A percentile compares a stretch with the other conserved stretches of the same genome.
Conservation (phyloP, 257 asterid species). For the Dorcoceras hygrometricum region DNA sequence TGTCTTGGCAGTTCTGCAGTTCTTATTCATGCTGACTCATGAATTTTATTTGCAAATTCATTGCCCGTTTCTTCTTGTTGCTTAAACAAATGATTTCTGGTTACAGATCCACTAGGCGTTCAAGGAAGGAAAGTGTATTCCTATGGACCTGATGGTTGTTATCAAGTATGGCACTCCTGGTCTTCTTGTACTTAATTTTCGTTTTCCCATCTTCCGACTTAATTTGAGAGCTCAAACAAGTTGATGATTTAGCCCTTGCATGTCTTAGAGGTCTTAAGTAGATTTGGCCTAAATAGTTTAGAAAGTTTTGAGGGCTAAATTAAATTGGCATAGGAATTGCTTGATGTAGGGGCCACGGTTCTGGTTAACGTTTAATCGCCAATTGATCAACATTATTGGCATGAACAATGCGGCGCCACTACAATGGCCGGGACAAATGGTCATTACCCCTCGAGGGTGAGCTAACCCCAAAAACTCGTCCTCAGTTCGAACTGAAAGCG, state of each 20-base stretch:
- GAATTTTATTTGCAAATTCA: neutral
- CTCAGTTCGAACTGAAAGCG: no score
- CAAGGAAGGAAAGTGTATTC: conserved; percentile 80
- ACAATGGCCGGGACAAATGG: no score
- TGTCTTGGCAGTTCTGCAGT: neutral
- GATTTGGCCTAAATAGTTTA: no score
- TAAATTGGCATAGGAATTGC: no score
- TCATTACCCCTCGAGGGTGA: no score
- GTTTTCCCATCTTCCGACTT: neutral
- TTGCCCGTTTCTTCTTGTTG: neutral
- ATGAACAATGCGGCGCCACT: no score
- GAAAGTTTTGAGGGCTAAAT: no score
- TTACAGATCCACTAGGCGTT: conserved; percentile 85
- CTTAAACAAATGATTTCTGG: conserved; percentile 11
- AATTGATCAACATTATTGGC: no score
- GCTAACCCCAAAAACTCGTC: no score
- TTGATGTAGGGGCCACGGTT: no score
- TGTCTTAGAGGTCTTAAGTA: no score
- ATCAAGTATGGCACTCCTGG: conserved; percentile 44
- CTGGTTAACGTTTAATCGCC: no score
- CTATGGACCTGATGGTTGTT: conserved; percentile 56
- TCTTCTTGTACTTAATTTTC: neutral
- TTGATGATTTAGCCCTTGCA: conserved; percentile 1
- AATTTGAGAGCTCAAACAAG: neutral
- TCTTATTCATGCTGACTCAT: neutral